Conservation (phyloP, 768 basidiomycete genomes). For the Cubamyces sp. region DNA sequence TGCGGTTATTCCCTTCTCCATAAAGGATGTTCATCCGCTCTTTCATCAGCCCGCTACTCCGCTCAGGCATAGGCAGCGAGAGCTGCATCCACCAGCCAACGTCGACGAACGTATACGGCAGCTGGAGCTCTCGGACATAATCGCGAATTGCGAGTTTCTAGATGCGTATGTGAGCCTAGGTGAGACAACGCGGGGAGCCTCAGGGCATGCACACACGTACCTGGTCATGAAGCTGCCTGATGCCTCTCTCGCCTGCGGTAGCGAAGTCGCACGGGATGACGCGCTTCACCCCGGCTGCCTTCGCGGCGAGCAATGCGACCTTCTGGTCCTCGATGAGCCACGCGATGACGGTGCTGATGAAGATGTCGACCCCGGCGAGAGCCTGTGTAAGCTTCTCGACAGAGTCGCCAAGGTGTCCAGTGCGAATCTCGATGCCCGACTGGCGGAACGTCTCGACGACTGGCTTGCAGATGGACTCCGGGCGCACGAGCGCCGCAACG, state of each 20-base stretch:
- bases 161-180: neutral
- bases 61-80: slow-evolving; percentile 9
- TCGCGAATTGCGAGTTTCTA: slow-evolving; percentile 37
- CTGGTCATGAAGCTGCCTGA: slow-evolving; percentile 20
- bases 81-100: slow-evolving; percentile 39
- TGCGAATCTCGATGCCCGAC: slow-evolving; percentile 28
- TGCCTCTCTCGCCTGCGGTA: slow-evolving; percentile 21
- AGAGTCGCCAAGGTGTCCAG: slow-evolving; percentile 20
- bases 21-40: slow-evolving; percentile 14
- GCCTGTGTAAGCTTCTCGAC: slow-evolving; percentile 22
- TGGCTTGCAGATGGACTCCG: slow-evolving; percentile 26
- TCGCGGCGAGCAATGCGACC: slow-evolving; percentile 27
- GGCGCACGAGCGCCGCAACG: slow-evolving; percentile 22
- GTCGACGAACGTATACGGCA: slow-evolving; percentile 38
- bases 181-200: neutral
- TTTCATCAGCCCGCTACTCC: neutral
- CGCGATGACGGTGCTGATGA: slow-evolving; percentile 23
- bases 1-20: slow-evolving; percentile 26
- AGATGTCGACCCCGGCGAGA: slow-evolving; percentile 25
- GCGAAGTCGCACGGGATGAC: slow-evolving; percentile 34
- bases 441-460: slow-evolving; percentile 13
- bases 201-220: neutral
- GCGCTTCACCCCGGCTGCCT: slow-evolving; percentile 29
- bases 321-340: slow-evolving; percentile 20
- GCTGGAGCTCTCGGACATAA: slow-evolving; percentile 29